phyloP scores from a whole-genome alignment of 306 rosid species.

The Pterocarpus santalinus region DNA sequence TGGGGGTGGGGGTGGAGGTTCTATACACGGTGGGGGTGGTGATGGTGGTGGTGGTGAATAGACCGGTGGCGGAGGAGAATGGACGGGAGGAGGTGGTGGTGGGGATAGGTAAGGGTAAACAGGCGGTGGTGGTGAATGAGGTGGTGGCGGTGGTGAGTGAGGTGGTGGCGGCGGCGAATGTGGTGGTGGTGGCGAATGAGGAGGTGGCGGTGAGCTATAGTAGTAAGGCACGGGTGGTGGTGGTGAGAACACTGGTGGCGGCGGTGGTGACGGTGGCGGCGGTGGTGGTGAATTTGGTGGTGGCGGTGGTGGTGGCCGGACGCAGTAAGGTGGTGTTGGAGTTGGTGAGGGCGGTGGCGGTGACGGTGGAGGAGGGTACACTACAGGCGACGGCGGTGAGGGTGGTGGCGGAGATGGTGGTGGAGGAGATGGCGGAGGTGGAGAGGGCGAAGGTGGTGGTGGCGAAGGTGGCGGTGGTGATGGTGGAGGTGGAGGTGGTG shows the following conservation, averaged over 20 bases:
- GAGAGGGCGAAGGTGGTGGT: constrained; percentile 8
- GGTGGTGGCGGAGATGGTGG: constrained; percentile 39
- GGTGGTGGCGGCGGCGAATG: constrained; percentile 60
- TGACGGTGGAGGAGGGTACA: constrained; percentile 46
- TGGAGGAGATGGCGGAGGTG: constrained; percentile 38
- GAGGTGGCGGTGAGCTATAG: constrained; percentile 48
- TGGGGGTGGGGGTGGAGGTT: constrained; percentile 63
- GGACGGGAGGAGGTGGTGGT: constrained; percentile 79
- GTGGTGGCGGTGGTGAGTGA: constrained; percentile 51
- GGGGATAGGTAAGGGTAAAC: constrained; percentile 65
- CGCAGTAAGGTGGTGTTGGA: constrained; percentile 52
- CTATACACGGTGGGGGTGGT: constrained; percentile 74
- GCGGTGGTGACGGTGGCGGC: constrained; percentile 41
- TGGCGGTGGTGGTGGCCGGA: constrained; percentile 38
- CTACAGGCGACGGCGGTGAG: constrained; percentile 21
- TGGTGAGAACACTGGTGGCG: constrained; percentile 52
- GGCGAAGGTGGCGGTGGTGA: constrained; percentile 49
- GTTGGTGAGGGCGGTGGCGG: constrained; percentile 51
- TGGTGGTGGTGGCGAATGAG: constrained; percentile 46
- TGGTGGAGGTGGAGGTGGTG: constrained; percentile 38
- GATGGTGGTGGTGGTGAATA: constrained; percentile 67
- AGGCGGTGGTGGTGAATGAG: constrained; percentile 74
- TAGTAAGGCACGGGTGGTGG: constrained; percentile 60
- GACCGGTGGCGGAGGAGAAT: constrained; percentile 69
- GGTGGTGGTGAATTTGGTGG: constrained; percentile 53